A percentile compares a stretch with the other conserved stretches of the same genome.
Evolutionary conservation across 208 protist genomes (phyloP).

Genomic region (Trypanosoma brucei): DNA sequence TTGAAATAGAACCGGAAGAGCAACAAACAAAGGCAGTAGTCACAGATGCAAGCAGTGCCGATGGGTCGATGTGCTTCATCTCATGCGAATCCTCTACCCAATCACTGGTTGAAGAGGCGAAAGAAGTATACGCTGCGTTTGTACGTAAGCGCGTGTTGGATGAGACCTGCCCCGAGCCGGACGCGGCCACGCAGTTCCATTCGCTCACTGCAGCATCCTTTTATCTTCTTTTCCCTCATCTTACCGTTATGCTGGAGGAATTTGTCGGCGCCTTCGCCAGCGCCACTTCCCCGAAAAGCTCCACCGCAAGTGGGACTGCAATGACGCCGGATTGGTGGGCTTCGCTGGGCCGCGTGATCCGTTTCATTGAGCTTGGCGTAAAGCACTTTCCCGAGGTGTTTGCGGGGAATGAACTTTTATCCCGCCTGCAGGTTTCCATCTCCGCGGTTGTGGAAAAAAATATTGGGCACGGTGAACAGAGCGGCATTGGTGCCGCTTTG

Average conservation of each 20-base stretch:
- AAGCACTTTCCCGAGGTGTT: conserved; percentile 24
- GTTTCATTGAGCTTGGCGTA: conserved; percentile 21
- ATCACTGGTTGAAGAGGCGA: conserved; percentile 7
- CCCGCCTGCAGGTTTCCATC: conserved; percentile 1
- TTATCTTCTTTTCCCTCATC: conserved; percentile 23
- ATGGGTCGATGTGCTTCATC: background rate
- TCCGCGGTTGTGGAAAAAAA: background rate
- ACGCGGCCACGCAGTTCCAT: conserved; percentile 20
- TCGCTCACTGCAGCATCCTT: conserved; percentile 22
- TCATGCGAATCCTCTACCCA: background rate
- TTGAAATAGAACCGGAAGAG: background rate
- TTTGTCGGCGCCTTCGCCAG: background rate
- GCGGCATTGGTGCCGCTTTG: background rate
- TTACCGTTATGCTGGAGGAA: conserved; percentile 13
- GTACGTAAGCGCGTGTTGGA: conserved; percentile 21
- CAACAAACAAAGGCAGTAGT: background rate
- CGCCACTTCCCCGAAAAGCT: too few species aligned
- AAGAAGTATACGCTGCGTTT: conserved; percentile 11
- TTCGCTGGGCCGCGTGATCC: conserved; percentile 8
- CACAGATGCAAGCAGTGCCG: background rate
- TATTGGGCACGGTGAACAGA: background rate
- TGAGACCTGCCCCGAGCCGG: conserved; percentile 9
- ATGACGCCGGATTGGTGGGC: conserved; percentile 4
- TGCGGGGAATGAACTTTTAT: background rate
- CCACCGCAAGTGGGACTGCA: too few species aligned